Evolutionary conservation across 177 flowering plant species (phyloP).

Genomic region (Vitis hybrid): DNA sequence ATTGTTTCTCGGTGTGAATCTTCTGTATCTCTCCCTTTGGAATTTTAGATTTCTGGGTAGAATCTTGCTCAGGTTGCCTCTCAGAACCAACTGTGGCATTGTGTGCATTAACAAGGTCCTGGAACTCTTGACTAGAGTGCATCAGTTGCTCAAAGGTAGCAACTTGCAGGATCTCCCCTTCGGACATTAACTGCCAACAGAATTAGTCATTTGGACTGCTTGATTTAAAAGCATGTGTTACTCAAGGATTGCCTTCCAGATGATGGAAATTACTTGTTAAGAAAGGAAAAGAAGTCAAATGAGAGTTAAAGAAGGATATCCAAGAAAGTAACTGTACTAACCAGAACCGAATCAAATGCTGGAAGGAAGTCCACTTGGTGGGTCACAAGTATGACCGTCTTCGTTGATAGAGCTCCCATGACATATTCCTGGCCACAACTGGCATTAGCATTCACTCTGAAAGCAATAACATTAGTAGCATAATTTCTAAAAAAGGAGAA

Average conservation of each 20-base stretch:
- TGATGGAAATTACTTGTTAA: background rate
- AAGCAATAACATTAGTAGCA: background rate
- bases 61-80: slow-evolving; percentile 21
- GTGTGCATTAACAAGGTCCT: slow-evolving; percentile 64
- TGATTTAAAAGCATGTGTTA: too few relatives aligned
- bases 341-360: slow-evolving; percentile 60
- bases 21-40: slow-evolving; percentile 30
- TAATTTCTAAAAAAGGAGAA: background rate
- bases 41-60: slow-evolving; percentile 11
- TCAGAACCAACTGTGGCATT: slow-evolving; percentile 50
- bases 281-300: background rate
- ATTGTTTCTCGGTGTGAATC: slow-evolving; percentile 12
- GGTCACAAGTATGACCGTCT: slow-evolving; percentile 73
- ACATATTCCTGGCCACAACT: slow-evolving; percentile 51
- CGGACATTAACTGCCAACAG: slow-evolving; percentile 55
- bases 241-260: too few relatives aligned
- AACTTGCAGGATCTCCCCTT: slow-evolving; percentile 41
- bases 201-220: background rate
- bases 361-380: slow-evolving; percentile 88
- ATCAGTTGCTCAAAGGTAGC: slow-evolving; percentile 47
- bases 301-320: background rate
- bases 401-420: slow-evolving; percentile 52
- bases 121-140: slow-evolving; percentile 45
- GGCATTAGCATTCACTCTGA: slow-evolving; percentile 5
- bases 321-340: slow-evolving; percentile 25